A percentile compares a stretch with the other conserved stretches of the same genome.
Conservation (phyloP, 176 grass and related monocot species). For the Bothriochloa decipiens region DNA sequence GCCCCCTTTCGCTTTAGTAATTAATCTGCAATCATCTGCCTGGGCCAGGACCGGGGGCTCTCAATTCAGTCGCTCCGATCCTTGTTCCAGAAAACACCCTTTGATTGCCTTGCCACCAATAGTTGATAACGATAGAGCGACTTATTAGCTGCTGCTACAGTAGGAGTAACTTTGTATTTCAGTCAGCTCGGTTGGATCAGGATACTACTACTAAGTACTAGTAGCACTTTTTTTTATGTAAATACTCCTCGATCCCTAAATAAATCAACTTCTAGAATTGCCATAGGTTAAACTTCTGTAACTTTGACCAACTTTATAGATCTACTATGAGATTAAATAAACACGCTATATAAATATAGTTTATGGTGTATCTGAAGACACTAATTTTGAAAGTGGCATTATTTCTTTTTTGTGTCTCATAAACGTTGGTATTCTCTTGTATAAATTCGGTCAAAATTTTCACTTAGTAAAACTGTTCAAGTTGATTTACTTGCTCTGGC, state of each 20-base stretch:
- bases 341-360: neutral
- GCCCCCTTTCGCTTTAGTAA: neutral
- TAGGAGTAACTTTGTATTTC: neutral
- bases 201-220: neutral
- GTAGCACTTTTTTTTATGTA: neutral
- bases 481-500: neutral
- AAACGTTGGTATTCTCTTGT: neutral
- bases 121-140: neutral
- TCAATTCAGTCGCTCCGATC: neutral
- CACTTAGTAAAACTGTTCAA: neutral
- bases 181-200: neutral
- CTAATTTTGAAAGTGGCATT: no score
- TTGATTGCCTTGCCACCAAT: neutral
- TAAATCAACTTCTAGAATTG: no score
- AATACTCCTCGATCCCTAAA: no score
- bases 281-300: no score
- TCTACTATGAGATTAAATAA: neutral
- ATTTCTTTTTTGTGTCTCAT: neutral
- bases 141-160: neutral
- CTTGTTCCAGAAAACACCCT: neutral
- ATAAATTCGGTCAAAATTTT: neutral
- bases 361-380: neutral
- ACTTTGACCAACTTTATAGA: neutral
- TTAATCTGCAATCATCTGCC: neutral
- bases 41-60: neutral